Base-by-base conservation (phyloP, 2,329 filamentous ascomycete genomes). In the Cladosporium sp. region DNA sequence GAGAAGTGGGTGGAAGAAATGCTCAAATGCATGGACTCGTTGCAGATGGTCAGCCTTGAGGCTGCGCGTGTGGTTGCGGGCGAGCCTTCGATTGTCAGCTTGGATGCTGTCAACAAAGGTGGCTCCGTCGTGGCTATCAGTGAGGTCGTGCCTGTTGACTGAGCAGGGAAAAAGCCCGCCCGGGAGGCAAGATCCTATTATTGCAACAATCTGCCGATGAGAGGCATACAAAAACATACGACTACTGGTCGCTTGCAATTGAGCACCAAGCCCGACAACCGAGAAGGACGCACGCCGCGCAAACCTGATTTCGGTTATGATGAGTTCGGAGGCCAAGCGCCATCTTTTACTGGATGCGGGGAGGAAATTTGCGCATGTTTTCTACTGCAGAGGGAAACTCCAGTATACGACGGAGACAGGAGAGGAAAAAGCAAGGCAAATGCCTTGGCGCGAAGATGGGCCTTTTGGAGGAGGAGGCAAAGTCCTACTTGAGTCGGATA, bases 1-100 rank as follows among this genome's bases (percentile, higher is more conserved):
- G 62, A 70, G 19, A 64, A 69, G 48, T 64, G 73, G 56, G 67
- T 75, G 57, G 60, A 69, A 29, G 60, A 69, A 18, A 65, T 72
- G 43, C 69, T 71, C 19, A 57, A 68, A 61, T 74, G 71, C 22
- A 43, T 50, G 69, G 69, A 68, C 12, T 62, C 61, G 17, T 36
- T 72, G 15, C 56, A 50, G 15, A 18, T 42, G 29, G 39, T 38
- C 7, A 56, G 29, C 43, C 45, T 29, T 48, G 47, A 44, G 42
- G 52, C 17, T 42, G 51, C 27, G 32, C 37, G 38, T 20, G 34
- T 42, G 22, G 24, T 34, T 24, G 18, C 36, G 22, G 34, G 38
- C 24, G 12, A 34, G 27, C 15, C 42, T 12, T 40, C 58, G 5
- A 53, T 54, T 7, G 51, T 56, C 36, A 59, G 56, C 37, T 43